Conservation (phyloP, 331 rosid species). For the Cydonia oblonga region DNA sequence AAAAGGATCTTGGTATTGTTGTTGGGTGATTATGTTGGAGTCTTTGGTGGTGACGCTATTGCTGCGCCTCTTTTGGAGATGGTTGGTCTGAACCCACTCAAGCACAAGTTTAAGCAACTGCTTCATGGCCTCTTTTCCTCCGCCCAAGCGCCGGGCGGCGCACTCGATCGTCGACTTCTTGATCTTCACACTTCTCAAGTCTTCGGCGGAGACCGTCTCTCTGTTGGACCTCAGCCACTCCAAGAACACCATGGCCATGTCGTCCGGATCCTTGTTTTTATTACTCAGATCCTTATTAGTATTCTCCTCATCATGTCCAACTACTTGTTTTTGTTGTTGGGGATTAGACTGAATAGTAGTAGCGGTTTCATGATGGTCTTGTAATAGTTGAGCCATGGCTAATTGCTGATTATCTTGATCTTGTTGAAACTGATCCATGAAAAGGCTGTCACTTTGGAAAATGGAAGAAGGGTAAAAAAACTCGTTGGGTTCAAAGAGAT, state of each 20-base stretch:
- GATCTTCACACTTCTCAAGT: constrained; percentile 72
- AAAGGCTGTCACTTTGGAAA: constrained; percentile 28
- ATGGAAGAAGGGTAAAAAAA: constrained; percentile 52
- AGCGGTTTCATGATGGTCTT: background rate
- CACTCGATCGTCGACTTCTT: constrained; percentile 71
- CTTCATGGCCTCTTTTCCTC: constrained; percentile 89
- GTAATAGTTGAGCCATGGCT: background rate
- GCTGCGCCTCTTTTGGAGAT: constrained; percentile 53
- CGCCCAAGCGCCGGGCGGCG: constrained; percentile 79
- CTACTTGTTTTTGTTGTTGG: background rate
- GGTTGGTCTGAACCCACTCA: constrained; percentile 89
- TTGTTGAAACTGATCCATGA: constrained; percentile 17
- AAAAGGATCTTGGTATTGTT: constrained; percentile 22
- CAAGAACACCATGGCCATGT: constrained; percentile 72
- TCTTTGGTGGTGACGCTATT: background rate
- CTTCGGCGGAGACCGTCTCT: constrained; percentile 80
- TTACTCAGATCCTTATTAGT: background rate
- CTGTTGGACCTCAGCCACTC: constrained; percentile 76
- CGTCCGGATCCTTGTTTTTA: constrained; percentile 19
- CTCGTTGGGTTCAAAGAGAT: constrained; percentile 51
- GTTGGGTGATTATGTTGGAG: background rate
- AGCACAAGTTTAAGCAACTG: constrained; percentile 80
- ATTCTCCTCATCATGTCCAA: background rate
- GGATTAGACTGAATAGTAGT: background rate
- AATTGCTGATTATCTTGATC: background rate